A percentile compares a stretch with the other conserved stretches of the same genome.
These are phyloP conservation scores for Lasiosphaeria miniovina DNA, from an alignment of 495 filamentous ascomycete genomes.

Conservation along the genomic window DNA sequence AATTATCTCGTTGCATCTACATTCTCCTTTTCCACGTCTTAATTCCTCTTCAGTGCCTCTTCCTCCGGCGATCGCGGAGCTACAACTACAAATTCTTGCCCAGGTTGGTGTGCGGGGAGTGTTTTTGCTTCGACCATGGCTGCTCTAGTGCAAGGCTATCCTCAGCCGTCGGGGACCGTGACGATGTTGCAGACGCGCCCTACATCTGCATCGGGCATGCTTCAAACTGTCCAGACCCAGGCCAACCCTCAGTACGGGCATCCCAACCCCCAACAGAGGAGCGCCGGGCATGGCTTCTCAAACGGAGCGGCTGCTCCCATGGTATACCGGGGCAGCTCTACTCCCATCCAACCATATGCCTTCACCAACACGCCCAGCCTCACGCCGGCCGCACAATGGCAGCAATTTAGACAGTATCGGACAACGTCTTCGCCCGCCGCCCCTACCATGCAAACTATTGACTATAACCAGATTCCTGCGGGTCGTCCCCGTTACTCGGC, in stretches of 20 bases:
- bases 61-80: no score
- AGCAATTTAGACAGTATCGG: slow-evolving; percentile 66
- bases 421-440: slow-evolving; percentile 64
- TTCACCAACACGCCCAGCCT: slow-evolving; percentile 75
- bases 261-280: slow-evolving; percentile 56
- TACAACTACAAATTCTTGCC: slow-evolving; percentile 11
- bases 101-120: no score
- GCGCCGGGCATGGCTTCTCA: slow-evolving; percentile 57
- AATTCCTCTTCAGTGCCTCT: slow-evolving; percentile 3
- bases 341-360: slow-evolving; percentile 78
- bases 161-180: slow-evolving; percentile 74
- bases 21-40: slow-evolving; percentile 15
- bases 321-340: slow-evolving; percentile 68
- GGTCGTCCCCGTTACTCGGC: slow-evolving; percentile 56
- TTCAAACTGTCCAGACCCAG: slow-evolving; percentile 52
- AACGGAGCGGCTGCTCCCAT: slow-evolving; percentile 47
- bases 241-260: slow-evolving; percentile 54
- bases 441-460: slow-evolving; percentile 49
- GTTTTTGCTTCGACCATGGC: slow-evolving; percentile 59
- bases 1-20: slow-evolving; percentile 6
- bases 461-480: slow-evolving; percentile 40
- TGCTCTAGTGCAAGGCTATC: slow-evolving; percentile 87
- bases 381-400: slow-evolving; percentile 55
- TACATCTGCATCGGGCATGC: slow-evolving; percentile 64
- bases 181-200: slow-evolving; percentile 81